These are phyloP conservation scores for Schoenoplectus tabernaemontani DNA, from an alignment of 202 grass and related monocot species.

Conservation along the genomic window DNA sequence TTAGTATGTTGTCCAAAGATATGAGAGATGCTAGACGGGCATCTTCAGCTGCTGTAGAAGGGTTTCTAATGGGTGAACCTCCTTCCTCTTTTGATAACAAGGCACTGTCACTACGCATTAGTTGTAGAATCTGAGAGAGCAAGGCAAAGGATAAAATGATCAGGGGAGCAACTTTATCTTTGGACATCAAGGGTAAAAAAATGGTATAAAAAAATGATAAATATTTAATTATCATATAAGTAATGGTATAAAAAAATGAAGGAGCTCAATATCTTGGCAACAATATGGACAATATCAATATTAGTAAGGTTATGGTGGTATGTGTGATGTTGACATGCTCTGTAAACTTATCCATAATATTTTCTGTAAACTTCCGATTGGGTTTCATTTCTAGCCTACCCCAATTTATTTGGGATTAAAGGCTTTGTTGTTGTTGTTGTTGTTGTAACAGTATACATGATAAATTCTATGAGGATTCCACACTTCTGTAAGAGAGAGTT, in stretches of 20 bases:
- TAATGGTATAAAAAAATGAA: background rate
- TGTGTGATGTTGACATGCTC: background rate
- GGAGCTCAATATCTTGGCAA: background rate
- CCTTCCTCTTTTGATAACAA: constrained; percentile 98
- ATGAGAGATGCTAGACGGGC: constrained; percentile 95
- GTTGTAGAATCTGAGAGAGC: constrained; percentile 87
- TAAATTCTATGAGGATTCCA: background rate
- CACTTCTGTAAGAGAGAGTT: background rate
- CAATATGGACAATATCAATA: background rate
- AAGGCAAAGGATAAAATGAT: constrained; percentile 12
- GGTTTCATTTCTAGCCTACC: no score
- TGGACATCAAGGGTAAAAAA: background rate
- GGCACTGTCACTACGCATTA: constrained; percentile 77
- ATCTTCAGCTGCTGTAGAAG: constrained; percentile 93
- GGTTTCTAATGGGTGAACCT: constrained; percentile 88
- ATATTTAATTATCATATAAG: background rate
- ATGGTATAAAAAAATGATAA: background rate
- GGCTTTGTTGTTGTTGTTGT: no score
- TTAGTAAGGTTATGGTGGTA: background rate
- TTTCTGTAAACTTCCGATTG: no score
- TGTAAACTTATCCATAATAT: background rate
- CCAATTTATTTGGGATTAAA: no score
- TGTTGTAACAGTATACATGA: no score
- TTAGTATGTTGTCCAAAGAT: constrained; percentile 90
- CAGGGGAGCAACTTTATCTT: background rate